Conservation (phyloP, 345 rosid genomes). For the Dovyalis caffra region DNA sequence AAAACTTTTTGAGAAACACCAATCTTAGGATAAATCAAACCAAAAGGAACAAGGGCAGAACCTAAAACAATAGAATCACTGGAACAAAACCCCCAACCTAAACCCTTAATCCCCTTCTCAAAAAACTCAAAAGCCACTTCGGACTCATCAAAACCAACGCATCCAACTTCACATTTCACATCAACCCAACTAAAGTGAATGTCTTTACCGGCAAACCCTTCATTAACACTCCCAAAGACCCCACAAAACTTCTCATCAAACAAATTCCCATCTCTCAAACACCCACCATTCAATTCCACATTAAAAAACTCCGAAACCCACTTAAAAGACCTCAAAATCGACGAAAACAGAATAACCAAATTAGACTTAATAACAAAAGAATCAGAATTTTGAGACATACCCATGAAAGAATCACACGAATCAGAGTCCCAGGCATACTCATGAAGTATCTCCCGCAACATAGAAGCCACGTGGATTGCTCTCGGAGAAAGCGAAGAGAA, state of each 20-base stretch:
- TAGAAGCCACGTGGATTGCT: constrained; percentile 50
- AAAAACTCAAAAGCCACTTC: constrained; percentile 39
- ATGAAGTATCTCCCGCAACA: constrained; percentile 70
- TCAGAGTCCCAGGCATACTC: constrained; percentile 80
- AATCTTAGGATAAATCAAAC: constrained; percentile 75
- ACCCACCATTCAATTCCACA: constrained; percentile 33
- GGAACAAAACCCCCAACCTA: constrained; percentile 90
- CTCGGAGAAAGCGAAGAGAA: constrained; percentile 18
- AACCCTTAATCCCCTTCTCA: constrained; percentile 48
- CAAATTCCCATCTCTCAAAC: constrained; percentile 33
- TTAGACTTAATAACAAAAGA: constrained; percentile 46
- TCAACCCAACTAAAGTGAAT: constrained; percentile 86
- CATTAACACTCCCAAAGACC: constrained; percentile 54
- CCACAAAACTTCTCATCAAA: constrained; percentile 37
- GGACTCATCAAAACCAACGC: constrained; percentile 16
- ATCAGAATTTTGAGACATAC: constrained; percentile 31
- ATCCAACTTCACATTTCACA: constrained; percentile 39
- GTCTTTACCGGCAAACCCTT: constrained; percentile 55
- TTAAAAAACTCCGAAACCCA: constrained; percentile 50
- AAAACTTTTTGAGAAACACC: constrained; percentile 35
- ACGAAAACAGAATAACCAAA: constrained; percentile 76
- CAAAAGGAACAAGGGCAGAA: constrained; percentile 66
- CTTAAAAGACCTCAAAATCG: constrained; percentile 38
- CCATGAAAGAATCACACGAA: constrained; percentile 37
- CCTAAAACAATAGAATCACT: constrained; percentile 62